These are phyloP conservation scores for Clonostachys sp. DNA, from an alignment of 2,329 filamentous ascomycete genomes.

Conservation along the genomic window DNA sequence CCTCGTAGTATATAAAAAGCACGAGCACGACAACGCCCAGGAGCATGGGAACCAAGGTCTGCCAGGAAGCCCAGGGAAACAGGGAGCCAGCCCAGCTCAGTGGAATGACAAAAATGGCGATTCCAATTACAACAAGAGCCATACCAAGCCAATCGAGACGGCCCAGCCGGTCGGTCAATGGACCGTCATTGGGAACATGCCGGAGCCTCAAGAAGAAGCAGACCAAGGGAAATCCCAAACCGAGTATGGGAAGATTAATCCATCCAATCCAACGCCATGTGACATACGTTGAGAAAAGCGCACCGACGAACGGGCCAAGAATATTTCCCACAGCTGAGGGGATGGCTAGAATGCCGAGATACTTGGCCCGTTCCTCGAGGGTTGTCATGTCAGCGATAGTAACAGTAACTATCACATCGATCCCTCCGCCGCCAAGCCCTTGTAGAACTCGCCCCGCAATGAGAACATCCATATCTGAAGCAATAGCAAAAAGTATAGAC, in stretches of 20 bases:
- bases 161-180: conserved; percentile 55
- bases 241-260: conserved; percentile 53
- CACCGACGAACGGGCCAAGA: conserved; percentile 40
- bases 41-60: conserved; percentile 72
- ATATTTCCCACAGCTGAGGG: conserved; percentile 62
- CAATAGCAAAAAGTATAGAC: conserved; percentile 47
- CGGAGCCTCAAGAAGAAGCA: conserved; percentile 55
- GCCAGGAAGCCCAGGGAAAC: conserved; percentile 70
- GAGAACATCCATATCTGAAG: conserved; percentile 43
- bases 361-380: conserved; percentile 42
- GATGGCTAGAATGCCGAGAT: conserved; percentile 51
- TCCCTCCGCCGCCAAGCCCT: conserved; percentile 51
- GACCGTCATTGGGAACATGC: conserved; percentile 57
- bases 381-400: conserved; percentile 52
- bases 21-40: conserved; percentile 62
- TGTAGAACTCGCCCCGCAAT: conserved; percentile 52
- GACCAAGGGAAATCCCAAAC: conserved; percentile 39
- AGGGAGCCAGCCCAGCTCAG: conserved; percentile 78
- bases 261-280: conserved; percentile 70
- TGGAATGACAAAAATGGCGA: conserved; percentile 80
- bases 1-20: conserved; percentile 70
- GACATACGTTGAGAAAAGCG: conserved; percentile 58
- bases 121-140: conserved; percentile 65
- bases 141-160: conserved; percentile 58
- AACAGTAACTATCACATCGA: conserved; percentile 54